Percentiles rank a stretch among this genome's conserved stretches.
phyloP scores from a whole-genome alignment of 2,329 filamentous ascomycete species.

The Diaporthe vaccinii region DNA sequence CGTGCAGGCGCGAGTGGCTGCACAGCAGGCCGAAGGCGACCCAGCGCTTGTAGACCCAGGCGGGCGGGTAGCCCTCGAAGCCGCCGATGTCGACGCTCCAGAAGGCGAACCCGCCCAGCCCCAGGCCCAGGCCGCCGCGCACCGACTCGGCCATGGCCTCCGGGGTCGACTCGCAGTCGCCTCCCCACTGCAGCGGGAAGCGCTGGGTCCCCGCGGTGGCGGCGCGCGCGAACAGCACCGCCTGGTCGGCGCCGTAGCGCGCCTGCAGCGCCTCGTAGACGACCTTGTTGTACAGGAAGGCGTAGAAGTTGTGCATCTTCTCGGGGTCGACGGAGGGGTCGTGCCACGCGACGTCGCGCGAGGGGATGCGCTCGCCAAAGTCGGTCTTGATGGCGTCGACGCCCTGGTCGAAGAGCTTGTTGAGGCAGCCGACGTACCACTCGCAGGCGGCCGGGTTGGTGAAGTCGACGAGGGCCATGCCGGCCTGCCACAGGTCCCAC shows the following conservation, averaged over 20 bases:
- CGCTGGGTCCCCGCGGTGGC: conserved; percentile 77
- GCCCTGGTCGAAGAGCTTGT: conserved; percentile 75
- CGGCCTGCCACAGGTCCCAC: conserved; percentile 83
- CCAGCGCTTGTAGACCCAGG: conserved; percentile 83
- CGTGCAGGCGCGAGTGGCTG: conserved; percentile 78
- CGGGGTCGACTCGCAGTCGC: conserved; percentile 81
- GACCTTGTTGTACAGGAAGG: conserved; percentile 79
- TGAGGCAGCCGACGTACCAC: conserved; percentile 75
- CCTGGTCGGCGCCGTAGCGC: conserved; percentile 64
- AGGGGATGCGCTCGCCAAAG: conserved; percentile 80
- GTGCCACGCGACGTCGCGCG: conserved; percentile 74
- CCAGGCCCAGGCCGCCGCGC: conserved; percentile 48
- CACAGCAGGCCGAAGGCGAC: conserved; percentile 81
- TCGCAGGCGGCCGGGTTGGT: conserved; percentile 77
- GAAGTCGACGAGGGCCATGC: conserved; percentile 81
- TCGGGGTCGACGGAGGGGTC: conserved; percentile 70
- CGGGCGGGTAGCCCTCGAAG: conserved; percentile 76
- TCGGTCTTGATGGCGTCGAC: conserved; percentile 83
- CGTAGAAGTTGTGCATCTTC: conserved; percentile 83
- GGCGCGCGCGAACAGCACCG: conserved; percentile 76
- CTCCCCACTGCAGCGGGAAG: conserved; percentile 80
- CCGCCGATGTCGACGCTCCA: conserved; percentile 51
- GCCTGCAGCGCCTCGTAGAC: conserved; percentile 76
- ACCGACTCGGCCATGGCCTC: conserved; percentile 78
- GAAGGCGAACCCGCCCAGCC: conserved; percentile 48